Evolutionary conservation across 176 grass and related monocot genomes (phyloP).

Genomic region (Bonia amplexicaulis): DNA sequence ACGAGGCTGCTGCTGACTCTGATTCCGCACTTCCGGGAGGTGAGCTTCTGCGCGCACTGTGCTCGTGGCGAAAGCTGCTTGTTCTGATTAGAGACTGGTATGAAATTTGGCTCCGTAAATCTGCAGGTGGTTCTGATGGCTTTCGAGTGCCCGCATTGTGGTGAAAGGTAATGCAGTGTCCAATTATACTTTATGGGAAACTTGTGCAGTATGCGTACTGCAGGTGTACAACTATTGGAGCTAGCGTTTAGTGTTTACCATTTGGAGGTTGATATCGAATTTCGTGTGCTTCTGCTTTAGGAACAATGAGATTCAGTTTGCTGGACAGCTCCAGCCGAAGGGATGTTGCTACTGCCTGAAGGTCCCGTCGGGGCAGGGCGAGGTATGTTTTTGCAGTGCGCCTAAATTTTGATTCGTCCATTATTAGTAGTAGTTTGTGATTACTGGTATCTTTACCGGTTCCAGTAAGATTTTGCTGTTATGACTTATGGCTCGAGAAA

Average conservation of each 20-base stretch:
- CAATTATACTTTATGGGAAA: not conserved
- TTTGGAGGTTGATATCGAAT: not conserved
- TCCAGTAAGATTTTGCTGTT: not conserved
- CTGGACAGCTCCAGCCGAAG: conserved; percentile 79
- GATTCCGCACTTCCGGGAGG: conserved; percentile 95
- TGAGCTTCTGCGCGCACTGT: not conserved
- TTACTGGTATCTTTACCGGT: not conserved
- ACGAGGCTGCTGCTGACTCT: conserved; percentile 74
- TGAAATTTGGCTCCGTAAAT: conserved; percentile 18
- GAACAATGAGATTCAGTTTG: conserved; percentile 96
- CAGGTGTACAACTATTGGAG: not conserved
- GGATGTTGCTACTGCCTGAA: conserved; percentile 64
- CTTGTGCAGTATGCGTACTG: not conserved
- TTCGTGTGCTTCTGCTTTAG: conserved; percentile 22
- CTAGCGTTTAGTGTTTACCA: not conserved
- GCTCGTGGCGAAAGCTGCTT: not conserved
- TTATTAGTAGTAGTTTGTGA: not conserved
- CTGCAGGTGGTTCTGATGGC: conserved; percentile 90
- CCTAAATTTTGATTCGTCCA: not conserved
- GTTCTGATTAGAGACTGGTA: not conserved
- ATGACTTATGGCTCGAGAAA: not conserved
- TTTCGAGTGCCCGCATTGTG: conserved; percentile 84
- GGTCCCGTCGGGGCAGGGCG: conserved; percentile 43
- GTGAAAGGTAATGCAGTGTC: conserved; percentile 51
- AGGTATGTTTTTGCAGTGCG: conserved; percentile 35